phyloP scores from a whole-genome alignment of 1,284 basidiomycete species.

The Golubevia pallescens region DNA sequence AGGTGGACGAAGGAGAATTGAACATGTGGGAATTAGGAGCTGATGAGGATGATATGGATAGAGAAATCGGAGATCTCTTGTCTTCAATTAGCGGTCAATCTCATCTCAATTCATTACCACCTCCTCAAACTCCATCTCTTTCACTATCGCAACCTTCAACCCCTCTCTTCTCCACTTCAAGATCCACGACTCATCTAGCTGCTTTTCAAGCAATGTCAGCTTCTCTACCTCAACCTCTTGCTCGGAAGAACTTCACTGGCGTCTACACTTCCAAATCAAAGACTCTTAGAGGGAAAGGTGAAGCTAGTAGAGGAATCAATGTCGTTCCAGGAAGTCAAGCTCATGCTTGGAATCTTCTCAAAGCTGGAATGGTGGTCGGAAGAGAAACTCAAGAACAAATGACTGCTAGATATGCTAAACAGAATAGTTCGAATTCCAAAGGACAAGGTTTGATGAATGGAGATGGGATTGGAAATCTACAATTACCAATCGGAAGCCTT shows the following conservation, averaged over 20 bases:
- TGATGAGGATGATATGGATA: slow-evolving; percentile 1
- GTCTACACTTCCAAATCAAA: slow-evolving; percentile 38
- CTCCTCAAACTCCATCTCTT: neutral
- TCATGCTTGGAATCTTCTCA: neutral
- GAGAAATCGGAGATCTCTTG: neutral
- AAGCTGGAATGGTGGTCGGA: neutral
- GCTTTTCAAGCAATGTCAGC: slow-evolving; percentile 33
- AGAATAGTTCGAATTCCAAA: neutral
- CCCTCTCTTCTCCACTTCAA: slow-evolving; percentile 40
- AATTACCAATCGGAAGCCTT: too few relatives aligned
- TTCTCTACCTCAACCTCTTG: slow-evolving; percentile 42
- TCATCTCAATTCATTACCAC: slow-evolving; percentile 24
- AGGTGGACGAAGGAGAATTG: slow-evolving; percentile 5
- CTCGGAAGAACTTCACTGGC: slow-evolving; percentile 38
- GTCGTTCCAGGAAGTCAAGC: neutral
- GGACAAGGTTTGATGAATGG: too few relatives aligned
- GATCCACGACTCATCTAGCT: slow-evolving; percentile 32
- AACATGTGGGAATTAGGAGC: slow-evolving; percentile 4
- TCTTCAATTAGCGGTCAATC: slow-evolving; percentile 4
- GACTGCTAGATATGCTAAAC: neutral
- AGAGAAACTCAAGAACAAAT: neutral
- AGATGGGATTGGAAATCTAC: too few relatives aligned
- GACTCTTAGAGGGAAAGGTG: neutral
- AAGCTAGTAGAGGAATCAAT: neutral
- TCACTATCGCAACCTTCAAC: slow-evolving; percentile 45